Conservation (phyloP, 2,329 filamentous ascomycete genomes). For the Ceratocystis harringtonii region DNA sequence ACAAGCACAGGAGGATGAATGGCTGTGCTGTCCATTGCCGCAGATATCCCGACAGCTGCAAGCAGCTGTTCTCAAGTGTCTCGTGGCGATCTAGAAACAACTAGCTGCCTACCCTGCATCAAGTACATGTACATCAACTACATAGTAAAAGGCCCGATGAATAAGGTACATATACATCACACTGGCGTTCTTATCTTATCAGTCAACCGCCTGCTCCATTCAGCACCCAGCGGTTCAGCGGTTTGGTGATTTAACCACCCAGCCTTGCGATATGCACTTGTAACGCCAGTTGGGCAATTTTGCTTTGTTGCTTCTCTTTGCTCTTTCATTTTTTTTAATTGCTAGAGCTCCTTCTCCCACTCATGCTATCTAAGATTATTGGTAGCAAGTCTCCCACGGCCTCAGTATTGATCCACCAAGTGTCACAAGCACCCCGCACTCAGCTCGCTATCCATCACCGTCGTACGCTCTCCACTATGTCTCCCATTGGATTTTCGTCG, state of each 20-base stretch:
- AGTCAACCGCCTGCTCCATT: neutral
- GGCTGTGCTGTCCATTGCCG: neutral
- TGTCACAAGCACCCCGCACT: neutral
- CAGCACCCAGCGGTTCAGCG: neutral
- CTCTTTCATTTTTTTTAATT: neutral
- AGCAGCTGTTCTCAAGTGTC: neutral
- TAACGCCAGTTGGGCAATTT: neutral
- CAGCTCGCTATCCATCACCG: neutral
- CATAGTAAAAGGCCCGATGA: neutral
- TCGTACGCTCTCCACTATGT: conserved; percentile 30
- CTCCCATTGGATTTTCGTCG: conserved; percentile 28
- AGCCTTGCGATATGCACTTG: neutral
- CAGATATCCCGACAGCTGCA: neutral
- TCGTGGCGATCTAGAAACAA: neutral
- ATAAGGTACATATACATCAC: too few species aligned
- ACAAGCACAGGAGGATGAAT: neutral
- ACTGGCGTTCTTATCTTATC: neutral
- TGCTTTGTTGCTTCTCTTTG: neutral
- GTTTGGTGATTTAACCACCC: neutral
- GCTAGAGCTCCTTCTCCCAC: neutral
- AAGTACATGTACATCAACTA: neutral
- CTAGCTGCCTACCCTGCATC: too few species aligned
- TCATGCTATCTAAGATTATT: conserved; percentile 14
- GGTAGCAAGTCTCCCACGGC: conserved; percentile 9
- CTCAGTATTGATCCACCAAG: neutral